Base-by-base conservation (phyloP, 441 rosid species). In the Mallotus japonicus region DNA sequence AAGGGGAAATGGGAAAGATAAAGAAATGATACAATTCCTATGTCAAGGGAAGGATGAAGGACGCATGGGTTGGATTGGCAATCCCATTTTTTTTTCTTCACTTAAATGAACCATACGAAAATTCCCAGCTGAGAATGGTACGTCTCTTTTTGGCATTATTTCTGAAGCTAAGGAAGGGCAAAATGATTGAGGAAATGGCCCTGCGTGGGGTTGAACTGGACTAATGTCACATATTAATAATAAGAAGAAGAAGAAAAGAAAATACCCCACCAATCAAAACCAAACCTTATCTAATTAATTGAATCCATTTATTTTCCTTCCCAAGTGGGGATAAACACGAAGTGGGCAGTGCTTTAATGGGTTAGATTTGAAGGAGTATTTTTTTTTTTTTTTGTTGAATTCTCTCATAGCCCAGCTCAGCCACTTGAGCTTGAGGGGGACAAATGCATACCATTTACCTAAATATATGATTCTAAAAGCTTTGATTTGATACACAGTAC, bases 141-240 rank as follows among this genome's bases (percentile, higher is more conserved):
- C 61, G 74, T 59, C 67, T 69, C 78, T 57, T 79, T 79, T 82
- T 78, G 83, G 83, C 78, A 73, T 83, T 69, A 81, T 71, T 74
- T 78, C 73, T 73, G 79, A 65, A 55, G 76, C 75, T 59, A 58
- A 70, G 3, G 60, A 57, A 79, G 65, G 74, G 73, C 54, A 73
- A 67, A 73, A 78, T 81, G 76, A 81, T 76, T 82, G 72, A 82
- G 73, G 74, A 50, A 49, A 71, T 64, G 73, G 71, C 34, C 77
- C 76, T 47, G n/a, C 3, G 87, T 80, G 83, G 86, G 90, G 86
- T 64, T 76, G 55, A 62, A 77, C 58, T 71, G 72, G 79, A 77
- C 65, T 75, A 75, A 54, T 75, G 74, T 81, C 85, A 81, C 81
- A 71, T 73, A 80, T 75, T 72, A 15, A 19, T 73, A 40, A 42